phyloP scores from a whole-genome alignment of 176 grass and related monocot species.

The Musa itinerans region DNA sequence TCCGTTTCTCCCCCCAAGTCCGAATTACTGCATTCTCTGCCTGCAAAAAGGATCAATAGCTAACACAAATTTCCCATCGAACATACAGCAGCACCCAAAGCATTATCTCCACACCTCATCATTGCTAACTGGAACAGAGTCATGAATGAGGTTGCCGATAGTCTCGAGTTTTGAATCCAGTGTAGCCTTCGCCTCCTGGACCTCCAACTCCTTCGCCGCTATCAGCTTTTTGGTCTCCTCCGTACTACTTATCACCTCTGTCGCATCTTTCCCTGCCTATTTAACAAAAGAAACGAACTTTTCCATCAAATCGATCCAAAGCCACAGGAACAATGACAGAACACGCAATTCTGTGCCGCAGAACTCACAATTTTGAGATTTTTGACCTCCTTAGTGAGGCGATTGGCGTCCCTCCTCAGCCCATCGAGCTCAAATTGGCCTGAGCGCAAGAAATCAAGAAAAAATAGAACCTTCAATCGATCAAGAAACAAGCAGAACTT shows the following conservation, averaged over 20 bases:
- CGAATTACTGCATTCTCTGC: slow-evolving; percentile 66
- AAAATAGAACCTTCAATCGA: neutral
- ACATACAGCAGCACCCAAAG: neutral
- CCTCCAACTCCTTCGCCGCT: slow-evolving; percentile 60
- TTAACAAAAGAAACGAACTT: slow-evolving; percentile 4
- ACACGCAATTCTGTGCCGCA: neutral
- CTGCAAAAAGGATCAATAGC: slow-evolving; percentile 15
- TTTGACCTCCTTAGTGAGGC: slow-evolving; percentile 74
- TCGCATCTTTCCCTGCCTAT: slow-evolving; percentile 36
- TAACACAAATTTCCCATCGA: neutral
- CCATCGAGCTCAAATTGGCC: slow-evolving; percentile 77
- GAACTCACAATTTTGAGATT: slow-evolving; percentile 62
- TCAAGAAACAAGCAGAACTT: neutral
- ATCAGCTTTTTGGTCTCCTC: slow-evolving; percentile 62
- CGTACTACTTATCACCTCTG: slow-evolving; percentile 65
- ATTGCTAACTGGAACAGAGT: slow-evolving; percentile 51
- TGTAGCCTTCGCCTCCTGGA: slow-evolving; percentile 75
- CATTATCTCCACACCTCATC: slow-evolving; percentile 31
- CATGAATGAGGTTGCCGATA: slow-evolving; percentile 82
- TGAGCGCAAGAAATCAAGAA: slow-evolving; percentile 11
- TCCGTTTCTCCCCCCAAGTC: slow-evolving; percentile 58
- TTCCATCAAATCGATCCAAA: neutral
- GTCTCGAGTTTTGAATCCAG: slow-evolving; percentile 52
- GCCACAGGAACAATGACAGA: neutral
- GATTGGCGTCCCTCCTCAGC: slow-evolving; percentile 68